Conservation (phyloP, 1,284 basidiomycete species). For the Trichosporon faecale region DNA sequence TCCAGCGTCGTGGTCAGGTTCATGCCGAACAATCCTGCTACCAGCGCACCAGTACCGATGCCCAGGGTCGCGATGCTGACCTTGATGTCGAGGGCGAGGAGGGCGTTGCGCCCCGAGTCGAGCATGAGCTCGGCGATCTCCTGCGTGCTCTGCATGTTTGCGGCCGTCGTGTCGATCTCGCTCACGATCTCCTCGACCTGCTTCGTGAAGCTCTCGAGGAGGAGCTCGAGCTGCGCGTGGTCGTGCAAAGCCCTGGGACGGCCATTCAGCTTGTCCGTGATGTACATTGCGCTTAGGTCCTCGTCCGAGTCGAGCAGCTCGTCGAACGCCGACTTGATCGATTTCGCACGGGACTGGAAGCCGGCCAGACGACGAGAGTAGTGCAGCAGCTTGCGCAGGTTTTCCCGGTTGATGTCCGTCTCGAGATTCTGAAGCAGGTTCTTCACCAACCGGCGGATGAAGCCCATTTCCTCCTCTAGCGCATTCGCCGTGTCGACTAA, state of each 20-base stretch:
- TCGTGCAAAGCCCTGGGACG: conserved; percentile 63
- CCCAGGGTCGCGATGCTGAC: conserved; percentile 93
- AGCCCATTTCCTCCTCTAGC: conserved; percentile 88
- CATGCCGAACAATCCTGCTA: conserved; percentile 93
- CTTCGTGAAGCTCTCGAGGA: conserved; percentile 90
- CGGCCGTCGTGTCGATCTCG: conserved; percentile 84
- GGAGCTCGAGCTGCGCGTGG: conserved; percentile 87
- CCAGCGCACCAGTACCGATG: conserved; percentile 83
- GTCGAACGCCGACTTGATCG: conserved; percentile 85
- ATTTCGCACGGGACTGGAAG: conserved; percentile 82
- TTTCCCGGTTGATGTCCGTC: conserved; percentile 87
- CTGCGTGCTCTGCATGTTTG: conserved; percentile 91
- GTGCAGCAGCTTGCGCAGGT: conserved; percentile 81
- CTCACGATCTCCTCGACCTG: conserved; percentile 94
- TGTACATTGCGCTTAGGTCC: conserved; percentile 87
- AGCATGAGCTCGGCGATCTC: conserved; percentile 96
- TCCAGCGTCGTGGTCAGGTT: conserved; percentile 62
- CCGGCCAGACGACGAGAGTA: conserved; percentile 80
- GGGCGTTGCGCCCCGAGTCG: conserved; percentile 90
- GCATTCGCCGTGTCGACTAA: conserved; percentile 82
- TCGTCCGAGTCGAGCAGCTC: conserved; percentile 90
- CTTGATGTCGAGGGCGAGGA: conserved; percentile 87
- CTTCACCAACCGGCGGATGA: conserved; percentile 76
- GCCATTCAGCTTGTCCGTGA: conserved; percentile 71
- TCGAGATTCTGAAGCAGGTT: conserved; percentile 86